A percentile compares a stretch with the other conserved stretches of the same genome.
These are phyloP conservation scores for Ophiostoma australiae DNA, from an alignment of 2,329 filamentous ascomycete species.

Conservation along the genomic window DNA sequence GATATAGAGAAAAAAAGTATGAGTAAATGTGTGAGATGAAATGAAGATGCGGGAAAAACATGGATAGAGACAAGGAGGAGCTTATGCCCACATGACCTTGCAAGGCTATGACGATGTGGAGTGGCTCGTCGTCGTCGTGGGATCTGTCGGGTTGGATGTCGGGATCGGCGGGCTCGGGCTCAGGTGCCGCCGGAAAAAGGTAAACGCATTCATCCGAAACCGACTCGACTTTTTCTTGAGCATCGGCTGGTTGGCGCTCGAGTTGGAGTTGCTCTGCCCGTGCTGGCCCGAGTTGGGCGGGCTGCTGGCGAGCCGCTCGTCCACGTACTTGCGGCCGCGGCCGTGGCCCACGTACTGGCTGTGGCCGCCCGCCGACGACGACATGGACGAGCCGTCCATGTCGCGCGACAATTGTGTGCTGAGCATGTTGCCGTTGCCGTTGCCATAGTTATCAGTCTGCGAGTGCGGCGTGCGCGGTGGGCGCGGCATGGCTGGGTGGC, in stretches of 20 bases:
- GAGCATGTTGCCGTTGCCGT: slow-evolving; percentile 2
- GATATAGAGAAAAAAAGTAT: slow-evolving; percentile 3
- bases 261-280: slow-evolving; percentile 33
- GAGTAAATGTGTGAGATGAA: slow-evolving; percentile 9
- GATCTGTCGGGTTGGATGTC: slow-evolving; percentile 17
- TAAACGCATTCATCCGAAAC: slow-evolving; percentile 58
- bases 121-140: slow-evolving; percentile 1
- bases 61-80: neutral
- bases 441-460: neutral
- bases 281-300: slow-evolving; percentile 24
- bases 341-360: slow-evolving; percentile 35
- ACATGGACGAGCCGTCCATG: slow-evolving; percentile 34
- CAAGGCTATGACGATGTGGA: slow-evolving; percentile 6
- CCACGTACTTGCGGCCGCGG: neutral
- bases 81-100: too few relatives aligned
- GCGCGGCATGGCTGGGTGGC: neutral
- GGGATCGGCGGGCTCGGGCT: slow-evolving; percentile 36
- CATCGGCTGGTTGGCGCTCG: slow-evolving; percentile 40
- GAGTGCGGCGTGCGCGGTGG: slow-evolving; percentile 14
- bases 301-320: slow-evolving; percentile 9
- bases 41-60: neutral
- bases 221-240: slow-evolving; percentile 60
- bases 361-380: slow-evolving; percentile 25
- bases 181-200: slow-evolving; percentile 53
- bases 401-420: slow-evolving; percentile 34